Evolutionary conservation across 2,329 filamentous ascomycete species (phyloP).

Genomic region (Claviceps purpurea): DNA sequence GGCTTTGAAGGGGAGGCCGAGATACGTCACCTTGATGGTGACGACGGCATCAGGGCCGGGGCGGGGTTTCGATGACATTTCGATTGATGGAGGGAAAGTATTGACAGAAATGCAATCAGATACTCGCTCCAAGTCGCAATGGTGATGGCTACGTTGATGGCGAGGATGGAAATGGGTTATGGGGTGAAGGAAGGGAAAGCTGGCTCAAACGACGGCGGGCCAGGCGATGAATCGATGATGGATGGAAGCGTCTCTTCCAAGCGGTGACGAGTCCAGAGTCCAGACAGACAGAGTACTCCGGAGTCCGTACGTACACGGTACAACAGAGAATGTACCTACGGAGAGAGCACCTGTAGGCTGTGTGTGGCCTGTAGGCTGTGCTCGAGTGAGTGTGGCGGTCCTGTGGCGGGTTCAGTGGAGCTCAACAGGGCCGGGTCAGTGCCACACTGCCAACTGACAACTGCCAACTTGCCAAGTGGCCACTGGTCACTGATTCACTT

Average conservation of each 20-base stretch:
- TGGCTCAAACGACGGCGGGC: not conserved
- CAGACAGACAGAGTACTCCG: too few species aligned
- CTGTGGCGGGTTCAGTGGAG: too few species aligned
- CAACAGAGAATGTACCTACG: too few species aligned
- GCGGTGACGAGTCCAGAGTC: slow-evolving; percentile 4
- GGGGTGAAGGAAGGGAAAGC: not conserved
- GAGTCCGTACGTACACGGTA: too few species aligned
- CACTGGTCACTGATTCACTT: too few species aligned
- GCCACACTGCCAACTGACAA: too few species aligned
- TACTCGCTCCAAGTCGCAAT: not conserved
- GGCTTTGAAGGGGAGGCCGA: slow-evolving; percentile 66
- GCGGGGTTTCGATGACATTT: slow-evolving; percentile 16
- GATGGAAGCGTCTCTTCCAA: not conserved
- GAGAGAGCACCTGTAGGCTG: not conserved
- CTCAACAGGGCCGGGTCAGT: too few species aligned
- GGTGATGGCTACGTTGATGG: not conserved
- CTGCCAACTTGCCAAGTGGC: too few species aligned
- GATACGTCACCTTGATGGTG: slow-evolving; percentile 71
- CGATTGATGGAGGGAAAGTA: not conserved
- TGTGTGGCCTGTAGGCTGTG: too few species aligned
- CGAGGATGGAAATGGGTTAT: not conserved
- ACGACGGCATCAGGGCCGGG: slow-evolving; percentile 32
- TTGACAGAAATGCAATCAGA: not conserved
- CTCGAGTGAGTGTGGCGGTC: too few species aligned
- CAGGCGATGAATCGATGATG: not conserved